Evolutionary conservation across 495 filamentous ascomycete genomes (phyloP).

Genomic region (Podospora anserina): DNA sequence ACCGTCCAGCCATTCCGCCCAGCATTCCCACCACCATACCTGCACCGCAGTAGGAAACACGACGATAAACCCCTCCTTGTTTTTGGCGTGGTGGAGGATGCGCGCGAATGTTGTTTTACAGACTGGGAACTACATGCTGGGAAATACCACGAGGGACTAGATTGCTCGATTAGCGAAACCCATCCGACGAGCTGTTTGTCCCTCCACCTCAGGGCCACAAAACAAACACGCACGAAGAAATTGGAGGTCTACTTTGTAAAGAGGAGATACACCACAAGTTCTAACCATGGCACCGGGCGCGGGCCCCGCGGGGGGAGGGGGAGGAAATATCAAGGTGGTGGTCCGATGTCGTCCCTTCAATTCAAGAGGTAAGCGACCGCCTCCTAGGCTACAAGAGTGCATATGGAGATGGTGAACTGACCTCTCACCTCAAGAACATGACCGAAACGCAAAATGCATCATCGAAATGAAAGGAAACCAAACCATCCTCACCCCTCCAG

Average conservation of each 20-base stretch:
- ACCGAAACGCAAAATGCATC: constrained; percentile 92
- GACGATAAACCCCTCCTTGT: not conserved
- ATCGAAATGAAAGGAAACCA: constrained; percentile 93
- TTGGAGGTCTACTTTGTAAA: not conserved
- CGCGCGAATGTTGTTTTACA: constrained; percentile 20
- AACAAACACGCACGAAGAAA: not conserved
- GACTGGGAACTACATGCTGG: constrained; percentile 30
- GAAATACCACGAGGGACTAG: constrained; percentile 17
- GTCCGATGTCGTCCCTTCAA: constrained; percentile 93
- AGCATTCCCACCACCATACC: constrained; percentile 2
- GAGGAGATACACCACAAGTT: not conserved
- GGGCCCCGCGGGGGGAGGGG: constrained; percentile 52
- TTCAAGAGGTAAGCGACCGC: constrained; percentile 66
- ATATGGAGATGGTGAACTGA: constrained; percentile 9
- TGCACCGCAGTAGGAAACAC: not conserved
- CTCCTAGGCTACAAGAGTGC: not conserved
- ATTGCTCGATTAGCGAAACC: constrained; percentile 1
- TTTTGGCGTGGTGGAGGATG: constrained; percentile 24
- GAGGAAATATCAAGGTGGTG: constrained; percentile 99
- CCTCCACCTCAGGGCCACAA: not conserved
- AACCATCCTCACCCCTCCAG: constrained; percentile 78
- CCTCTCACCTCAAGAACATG: constrained; percentile 60
- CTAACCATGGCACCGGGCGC: constrained; percentile 64
- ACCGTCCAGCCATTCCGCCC: not conserved
- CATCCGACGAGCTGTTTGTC: not conserved